A percentile compares a stretch with the other conserved stretches of the same genome.
These are phyloP conservation scores for Acanthamoeba sp. DNA, from an alignment of 208 protist species.

Conservation along the genomic window DNA sequence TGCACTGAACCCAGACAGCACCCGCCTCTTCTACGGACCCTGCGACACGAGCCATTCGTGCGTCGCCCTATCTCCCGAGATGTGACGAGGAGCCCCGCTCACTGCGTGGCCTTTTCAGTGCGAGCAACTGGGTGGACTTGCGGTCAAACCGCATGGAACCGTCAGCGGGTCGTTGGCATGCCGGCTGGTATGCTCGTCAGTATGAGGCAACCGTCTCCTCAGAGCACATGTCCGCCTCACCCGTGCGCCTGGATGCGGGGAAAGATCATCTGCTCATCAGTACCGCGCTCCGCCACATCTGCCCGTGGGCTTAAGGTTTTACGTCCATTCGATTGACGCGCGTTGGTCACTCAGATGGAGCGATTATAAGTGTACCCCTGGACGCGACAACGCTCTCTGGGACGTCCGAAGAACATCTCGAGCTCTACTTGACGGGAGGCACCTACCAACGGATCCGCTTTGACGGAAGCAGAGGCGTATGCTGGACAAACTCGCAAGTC, in stretches of 20 bases:
- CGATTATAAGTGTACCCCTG: background rate
- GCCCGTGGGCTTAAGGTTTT: no score
- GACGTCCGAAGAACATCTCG: background rate
- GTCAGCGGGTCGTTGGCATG: background rate
- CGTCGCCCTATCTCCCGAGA: background rate
- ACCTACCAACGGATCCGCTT: background rate
- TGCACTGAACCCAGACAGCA: background rate
- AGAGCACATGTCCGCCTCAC: background rate
- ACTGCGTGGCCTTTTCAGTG: no score
- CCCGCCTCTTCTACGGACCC: background rate
- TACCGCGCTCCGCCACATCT: no score
- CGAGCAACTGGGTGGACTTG: background rate
- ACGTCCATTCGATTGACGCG: background rate
- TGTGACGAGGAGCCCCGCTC: no score
- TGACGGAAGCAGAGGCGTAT: background rate
- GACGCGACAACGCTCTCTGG: background rate
- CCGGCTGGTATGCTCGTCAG: background rate
- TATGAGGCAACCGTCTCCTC: background rate
- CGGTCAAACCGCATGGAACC: background rate
- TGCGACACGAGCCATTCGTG: background rate
- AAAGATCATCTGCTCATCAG: background rate
- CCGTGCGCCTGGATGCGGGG: background rate
- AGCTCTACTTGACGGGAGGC: no score
- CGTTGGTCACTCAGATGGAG: background rate
- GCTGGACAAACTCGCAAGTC: background rate